Percentiles rank a stretch among this genome's conserved stretches.
phyloP scores from a whole-genome alignment of 768 basidiomycete genomes.

The Xanthoconium stramineum region DNA sequence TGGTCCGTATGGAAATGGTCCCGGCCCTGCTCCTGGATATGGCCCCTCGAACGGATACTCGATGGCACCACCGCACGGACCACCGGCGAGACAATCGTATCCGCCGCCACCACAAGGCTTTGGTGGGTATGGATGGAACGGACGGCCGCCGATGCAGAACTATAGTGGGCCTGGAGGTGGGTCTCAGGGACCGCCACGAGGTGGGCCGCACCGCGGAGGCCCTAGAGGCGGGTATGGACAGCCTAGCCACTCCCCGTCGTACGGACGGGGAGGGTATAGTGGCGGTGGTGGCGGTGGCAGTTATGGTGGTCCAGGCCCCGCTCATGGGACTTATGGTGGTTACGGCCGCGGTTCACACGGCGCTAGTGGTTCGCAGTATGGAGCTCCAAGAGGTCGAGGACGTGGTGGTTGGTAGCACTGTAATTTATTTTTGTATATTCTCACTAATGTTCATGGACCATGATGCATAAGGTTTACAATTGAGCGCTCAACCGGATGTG shows the following conservation, averaged over 20 bases:
- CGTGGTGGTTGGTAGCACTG: slow-evolving; percentile 41
- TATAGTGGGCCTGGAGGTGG: slow-evolving; percentile 35
- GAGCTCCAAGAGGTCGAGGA: slow-evolving; percentile 44
- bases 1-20: slow-evolving; percentile 19
- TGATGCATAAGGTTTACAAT: not conserved
- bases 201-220: slow-evolving; percentile 27
- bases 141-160: slow-evolving; percentile 25
- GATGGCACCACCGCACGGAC: slow-evolving; percentile 20
- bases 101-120: slow-evolving; percentile 24
- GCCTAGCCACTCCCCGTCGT: slow-evolving; percentile 16
- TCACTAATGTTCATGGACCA: slow-evolving; percentile 8
- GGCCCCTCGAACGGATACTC: slow-evolving; percentile 19
- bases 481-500: not conserved
- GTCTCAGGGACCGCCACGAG: slow-evolving; percentile 24
- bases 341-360: slow-evolving; percentile 41
- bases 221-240: slow-evolving; percentile 27
- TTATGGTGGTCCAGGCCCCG: slow-evolving; percentile 14
- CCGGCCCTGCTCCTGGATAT: slow-evolving; percentile 5
- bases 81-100: slow-evolving; percentile 18
- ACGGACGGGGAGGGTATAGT: slow-evolving; percentile 29
- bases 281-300: slow-evolving; percentile 14
- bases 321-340: slow-evolving; percentile 33
- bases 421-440: slow-evolving; percentile 30
- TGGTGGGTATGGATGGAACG: slow-evolving; percentile 32
- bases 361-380: slow-evolving; percentile 30